Percentiles rank a stretch among this genome's conserved stretches.
phyloP scores from a whole-genome alignment of 2,329 filamentous ascomycete genomes.

The Microascus cirrosus region DNA sequence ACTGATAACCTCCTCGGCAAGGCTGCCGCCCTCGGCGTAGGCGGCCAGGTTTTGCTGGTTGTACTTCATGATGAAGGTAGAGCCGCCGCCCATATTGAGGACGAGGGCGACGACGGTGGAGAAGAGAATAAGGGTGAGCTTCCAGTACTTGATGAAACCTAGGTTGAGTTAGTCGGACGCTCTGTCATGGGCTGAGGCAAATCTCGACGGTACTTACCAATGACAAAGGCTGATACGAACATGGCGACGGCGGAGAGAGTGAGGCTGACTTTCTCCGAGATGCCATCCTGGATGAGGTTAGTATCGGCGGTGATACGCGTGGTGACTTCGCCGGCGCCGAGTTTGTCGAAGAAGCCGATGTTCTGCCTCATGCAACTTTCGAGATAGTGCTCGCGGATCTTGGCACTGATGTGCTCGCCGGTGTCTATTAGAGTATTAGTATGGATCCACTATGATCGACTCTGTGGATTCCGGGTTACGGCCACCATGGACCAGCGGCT shows the following conservation, averaged over 20 bases:
- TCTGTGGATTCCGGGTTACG: background rate
- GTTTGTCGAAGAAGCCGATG: slow-evolving; percentile 85
- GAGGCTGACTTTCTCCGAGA: slow-evolving; percentile 79
- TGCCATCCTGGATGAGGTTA: slow-evolving; percentile 85
- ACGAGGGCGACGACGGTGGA: slow-evolving; percentile 73
- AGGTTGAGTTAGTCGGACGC: background rate
- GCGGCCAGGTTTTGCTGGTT: slow-evolving; percentile 68
- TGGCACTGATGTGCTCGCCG: slow-evolving; percentile 66
- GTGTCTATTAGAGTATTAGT: slow-evolving; percentile 30
- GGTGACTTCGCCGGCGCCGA: slow-evolving; percentile 86
- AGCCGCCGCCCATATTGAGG: slow-evolving; percentile 64
- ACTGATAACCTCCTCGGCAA: slow-evolving; percentile 90
- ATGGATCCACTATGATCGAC: background rate
- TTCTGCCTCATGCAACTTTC: slow-evolving; percentile 77
- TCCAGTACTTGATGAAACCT: slow-evolving; percentile 81
- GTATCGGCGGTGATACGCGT: slow-evolving; percentile 91
- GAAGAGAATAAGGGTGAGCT: slow-evolving; percentile 76
- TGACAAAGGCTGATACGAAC: slow-evolving; percentile 80
- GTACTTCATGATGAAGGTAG: slow-evolving; percentile 66
- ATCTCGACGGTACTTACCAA: slow-evolving; percentile 29
- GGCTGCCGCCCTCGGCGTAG: slow-evolving; percentile 74
- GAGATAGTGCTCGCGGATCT: slow-evolving; percentile 75
- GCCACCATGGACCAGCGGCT: background rate
- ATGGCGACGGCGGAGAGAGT: slow-evolving; percentile 67
- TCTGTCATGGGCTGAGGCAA: background rate